Conservation (phyloP, 2,329 filamentous ascomycete genomes). For the Colletotrichum tofieldiae region DNA sequence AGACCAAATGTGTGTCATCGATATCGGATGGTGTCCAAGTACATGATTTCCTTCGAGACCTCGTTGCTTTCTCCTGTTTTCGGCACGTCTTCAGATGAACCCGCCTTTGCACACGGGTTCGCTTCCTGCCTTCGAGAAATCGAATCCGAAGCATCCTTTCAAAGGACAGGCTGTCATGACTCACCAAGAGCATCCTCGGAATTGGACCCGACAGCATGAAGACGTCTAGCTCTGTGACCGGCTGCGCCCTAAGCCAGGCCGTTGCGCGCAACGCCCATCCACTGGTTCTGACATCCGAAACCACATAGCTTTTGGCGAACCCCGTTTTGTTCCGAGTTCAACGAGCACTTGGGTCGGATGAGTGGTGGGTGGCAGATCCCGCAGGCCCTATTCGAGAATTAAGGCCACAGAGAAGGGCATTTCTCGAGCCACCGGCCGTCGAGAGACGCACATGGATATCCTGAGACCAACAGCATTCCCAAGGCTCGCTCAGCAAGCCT, state of each 20-base stretch:
- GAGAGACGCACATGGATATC: not conserved
- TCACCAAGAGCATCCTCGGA: slow-evolving; percentile 11
- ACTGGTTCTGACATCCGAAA: slow-evolving; percentile 22
- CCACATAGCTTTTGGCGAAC: slow-evolving; percentile 5
- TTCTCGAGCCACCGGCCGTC: not conserved
- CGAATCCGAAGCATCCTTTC: not conserved
- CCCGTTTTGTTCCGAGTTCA: not conserved
- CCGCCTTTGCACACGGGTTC: not conserved
- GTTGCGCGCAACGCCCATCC: slow-evolving; percentile 27
- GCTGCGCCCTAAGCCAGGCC: slow-evolving; percentile 30
- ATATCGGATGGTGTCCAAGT: slow-evolving; percentile 39
- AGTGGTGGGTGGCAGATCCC: slow-evolving; percentile 9
- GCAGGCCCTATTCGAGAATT: not conserved
- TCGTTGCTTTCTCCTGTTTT: slow-evolving; percentile 42
- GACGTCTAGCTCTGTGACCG: slow-evolving; percentile 24
- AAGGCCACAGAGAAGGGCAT: not conserved
- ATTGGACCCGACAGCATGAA: slow-evolving; percentile 30
- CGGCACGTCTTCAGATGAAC: slow-evolving; percentile 38
- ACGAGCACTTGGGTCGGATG: slow-evolving; percentile 18
- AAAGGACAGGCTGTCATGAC: not conserved
- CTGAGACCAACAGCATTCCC: not conserved
- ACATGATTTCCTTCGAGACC: not conserved
- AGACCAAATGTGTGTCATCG: slow-evolving; percentile 32
- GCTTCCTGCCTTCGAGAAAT: slow-evolving; percentile 13
- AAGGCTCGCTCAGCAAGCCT: not conserved